Base-by-base conservation (phyloP, 2,329 filamentous ascomycete genomes). In the Neofusicoccum sp. region DNA sequence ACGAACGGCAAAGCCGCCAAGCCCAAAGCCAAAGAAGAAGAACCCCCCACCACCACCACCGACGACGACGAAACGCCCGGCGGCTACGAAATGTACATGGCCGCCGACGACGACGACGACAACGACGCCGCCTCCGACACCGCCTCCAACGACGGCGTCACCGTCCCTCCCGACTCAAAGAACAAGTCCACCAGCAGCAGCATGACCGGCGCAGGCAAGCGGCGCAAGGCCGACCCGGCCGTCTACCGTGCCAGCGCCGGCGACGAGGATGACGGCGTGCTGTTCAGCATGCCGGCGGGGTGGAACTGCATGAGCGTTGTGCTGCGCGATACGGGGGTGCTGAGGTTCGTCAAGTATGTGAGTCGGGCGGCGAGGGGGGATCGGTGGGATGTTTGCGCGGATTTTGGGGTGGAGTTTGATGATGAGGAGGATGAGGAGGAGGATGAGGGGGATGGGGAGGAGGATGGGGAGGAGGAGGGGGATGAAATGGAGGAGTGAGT, bases 291-390 rank as follows among this genome's bases (percentile, higher is more conserved):
- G 68, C 82, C 86, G 0, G 86, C 88, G 1, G 79, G 80, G 6
- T 99, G 95, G 95, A 98, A 98, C 75, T 91, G 89, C 65, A 82
- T 99, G 79, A 92, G 89, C 65, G 86, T 99, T 65, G 95, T 98
- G 33, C 79, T 98, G 66, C 84, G 95, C 61, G 95, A 99, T 72
- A 86, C 85, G 66, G 93, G 91, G 12, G 89, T 89, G 12, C 80
- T 99, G 71, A 88, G 91, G 73, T 99, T 99, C 72, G 92, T 98
- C 70, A 99, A 98, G 80, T 99, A 98, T 74, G 89, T 99, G 24
- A 96, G 89, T 75, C 82, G 82, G 62, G 85, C 83, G 54, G 95
- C 95, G 6, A 85, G 85, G 70, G 95, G 95, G 0, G 95, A 98
- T 76, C 83, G 95, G 44, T 98, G 93, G 91, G 95, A 99, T 77